Percentiles rank a stretch among this genome's conserved stretches.
phyloP scores from a whole-genome alignment of 1,284 basidiomycete species.

The Cutaneotrichosporon dermatis region DNA sequence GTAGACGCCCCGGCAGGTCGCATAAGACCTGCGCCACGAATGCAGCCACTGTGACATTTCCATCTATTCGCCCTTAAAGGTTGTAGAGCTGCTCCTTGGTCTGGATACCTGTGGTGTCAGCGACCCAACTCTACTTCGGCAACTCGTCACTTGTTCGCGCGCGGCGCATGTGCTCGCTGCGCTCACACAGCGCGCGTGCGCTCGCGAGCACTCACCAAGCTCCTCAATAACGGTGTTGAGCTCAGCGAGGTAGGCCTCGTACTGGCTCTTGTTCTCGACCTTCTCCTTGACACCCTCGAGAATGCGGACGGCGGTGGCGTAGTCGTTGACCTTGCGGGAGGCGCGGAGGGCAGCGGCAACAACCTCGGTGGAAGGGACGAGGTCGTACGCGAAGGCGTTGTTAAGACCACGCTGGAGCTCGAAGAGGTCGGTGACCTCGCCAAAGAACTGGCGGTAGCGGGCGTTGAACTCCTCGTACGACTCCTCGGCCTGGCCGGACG shows the following conservation, averaged over 20 bases:
- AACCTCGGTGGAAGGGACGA: constrained; percentile 85
- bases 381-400: constrained; percentile 98
- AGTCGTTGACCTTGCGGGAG: constrained; percentile 90
- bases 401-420: constrained; percentile 97
- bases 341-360: constrained; percentile 86
- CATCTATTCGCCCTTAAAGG: constrained; percentile 23
- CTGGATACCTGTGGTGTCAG: constrained; percentile 34
- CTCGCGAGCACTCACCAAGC: constrained; percentile 84
- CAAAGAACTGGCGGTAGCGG: constrained; percentile 91
- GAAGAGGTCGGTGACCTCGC: constrained; percentile 87
- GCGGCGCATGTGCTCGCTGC: too few relatives aligned
- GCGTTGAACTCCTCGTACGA: constrained; percentile 90
- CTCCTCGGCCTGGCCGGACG: constrained; percentile 53
- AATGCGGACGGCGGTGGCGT: constrained; percentile 89
- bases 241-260: constrained; percentile 83
- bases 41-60: constrained; percentile 18
- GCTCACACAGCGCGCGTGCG: too few relatives aligned
- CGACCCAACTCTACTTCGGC: neutral
- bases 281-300: constrained; percentile 91
- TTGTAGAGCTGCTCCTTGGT: constrained; percentile 50
- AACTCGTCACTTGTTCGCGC: too few relatives aligned
- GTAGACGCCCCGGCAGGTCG: too few relatives aligned
- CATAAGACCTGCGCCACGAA: neutral
- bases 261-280: constrained; percentile 92
- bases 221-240: constrained; percentile 79